Evolutionary conservation across 345 rosid species (phyloP).

Genomic region (Salix udensis): DNA sequence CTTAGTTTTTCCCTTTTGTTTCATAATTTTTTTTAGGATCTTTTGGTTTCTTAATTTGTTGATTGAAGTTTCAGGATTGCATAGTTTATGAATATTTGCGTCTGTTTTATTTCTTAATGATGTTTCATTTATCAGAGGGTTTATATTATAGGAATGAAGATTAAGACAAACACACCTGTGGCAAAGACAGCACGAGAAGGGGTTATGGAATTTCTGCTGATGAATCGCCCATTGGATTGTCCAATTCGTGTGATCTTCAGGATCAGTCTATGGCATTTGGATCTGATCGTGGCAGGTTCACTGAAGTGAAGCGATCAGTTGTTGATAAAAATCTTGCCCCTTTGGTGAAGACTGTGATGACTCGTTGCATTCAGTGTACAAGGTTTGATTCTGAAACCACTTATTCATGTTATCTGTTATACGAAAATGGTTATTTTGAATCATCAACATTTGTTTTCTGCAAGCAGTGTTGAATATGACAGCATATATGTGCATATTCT

Average conservation of each 20-base stretch:
- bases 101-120: not conserved
- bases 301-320: conserved; percentile 94
- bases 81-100: not conserved
- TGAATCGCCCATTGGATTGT: conserved; percentile 80
- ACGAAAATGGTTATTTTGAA: not conserved
- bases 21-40: not conserved
- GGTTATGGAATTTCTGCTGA: conserved; percentile 93
- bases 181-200: conserved; percentile 99
- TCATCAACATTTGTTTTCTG: not conserved
- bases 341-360: conserved; percentile 98
- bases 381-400: conserved; percentile 41
- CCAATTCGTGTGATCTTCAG: conserved; percentile 64
- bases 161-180: conserved; percentile 87
- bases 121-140: conserved; percentile 9
- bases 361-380: conserved; percentile 97
- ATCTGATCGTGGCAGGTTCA: conserved; percentile 93
- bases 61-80: not conserved
- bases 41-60: not conserved
- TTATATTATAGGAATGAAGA: conserved; percentile 79
- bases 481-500: not conserved
- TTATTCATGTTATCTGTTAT: not conserved
- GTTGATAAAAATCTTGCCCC: conserved; percentile 99
- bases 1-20: not conserved
- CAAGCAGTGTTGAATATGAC: not conserved
- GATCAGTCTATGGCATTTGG: conserved; percentile 99